Evolutionary conservation across 805 yeast genomes (phyloP).

Genomic region (Candida khao-thaluensis): DNA sequence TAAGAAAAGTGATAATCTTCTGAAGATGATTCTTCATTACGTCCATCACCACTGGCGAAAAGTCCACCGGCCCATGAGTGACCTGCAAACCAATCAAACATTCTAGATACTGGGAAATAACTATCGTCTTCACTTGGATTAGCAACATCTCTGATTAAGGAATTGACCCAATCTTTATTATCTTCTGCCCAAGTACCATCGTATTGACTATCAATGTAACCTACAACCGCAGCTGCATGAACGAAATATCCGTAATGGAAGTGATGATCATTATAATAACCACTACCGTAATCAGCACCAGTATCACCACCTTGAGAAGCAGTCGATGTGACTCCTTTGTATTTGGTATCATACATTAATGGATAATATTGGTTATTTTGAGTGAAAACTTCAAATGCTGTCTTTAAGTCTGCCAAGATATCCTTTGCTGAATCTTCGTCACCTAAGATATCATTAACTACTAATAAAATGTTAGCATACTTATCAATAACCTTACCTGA

Average conservation of each 20-base stretch:
- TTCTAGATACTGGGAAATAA: conserved; percentile 68
- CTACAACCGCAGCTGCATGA: conserved; percentile 80
- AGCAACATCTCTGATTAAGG: conserved; percentile 65
- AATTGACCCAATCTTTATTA: conserved; percentile 55
- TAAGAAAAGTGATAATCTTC: conserved; percentile 74
- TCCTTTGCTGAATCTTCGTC: conserved; percentile 39
- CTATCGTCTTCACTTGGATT: conserved; percentile 56
- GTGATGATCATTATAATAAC: conserved; percentile 82
- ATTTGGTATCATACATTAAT: conserved; percentile 54
- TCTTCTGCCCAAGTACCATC: conserved; percentile 55
- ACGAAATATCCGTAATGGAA: conserved; percentile 84
- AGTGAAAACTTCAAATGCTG: conserved; percentile 43
- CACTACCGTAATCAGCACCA: conserved; percentile 63
- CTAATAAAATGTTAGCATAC: conserved; percentile 55
- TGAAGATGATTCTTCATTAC: conserved; percentile 70
- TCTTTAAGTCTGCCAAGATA: conserved; percentile 36
- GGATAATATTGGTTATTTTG: conserved; percentile 48
- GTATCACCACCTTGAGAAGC: conserved; percentile 46
- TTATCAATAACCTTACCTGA: conserved; percentile 57
- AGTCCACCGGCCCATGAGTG: conserved; percentile 81
- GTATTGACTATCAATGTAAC: conserved; percentile 54
- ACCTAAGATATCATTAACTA: conserved; percentile 47
- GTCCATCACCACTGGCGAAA: conserved; percentile 68
- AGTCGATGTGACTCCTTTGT: conserved; percentile 56
- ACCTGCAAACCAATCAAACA: conserved; percentile 74